Conservation (phyloP, 306 rosid genomes). For the Acacia crassicarpa region DNA sequence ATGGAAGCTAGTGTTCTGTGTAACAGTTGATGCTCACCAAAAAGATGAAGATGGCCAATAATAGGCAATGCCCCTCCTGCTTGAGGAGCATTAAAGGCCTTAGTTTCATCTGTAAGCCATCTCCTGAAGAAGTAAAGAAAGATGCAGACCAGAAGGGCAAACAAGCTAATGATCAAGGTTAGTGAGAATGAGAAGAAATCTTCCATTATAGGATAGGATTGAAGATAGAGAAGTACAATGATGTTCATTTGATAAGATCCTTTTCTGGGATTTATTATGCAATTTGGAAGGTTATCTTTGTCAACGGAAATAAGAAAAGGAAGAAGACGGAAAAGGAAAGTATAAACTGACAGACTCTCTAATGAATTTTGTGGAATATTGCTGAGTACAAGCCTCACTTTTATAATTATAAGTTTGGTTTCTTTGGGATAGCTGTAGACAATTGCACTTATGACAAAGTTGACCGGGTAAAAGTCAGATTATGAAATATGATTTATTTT, state of each 20-base stretch:
- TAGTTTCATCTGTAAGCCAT: neutral
- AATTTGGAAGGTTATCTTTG: neutral
- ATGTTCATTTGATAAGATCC: neutral
- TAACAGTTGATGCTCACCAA: slow-evolving; percentile 16
- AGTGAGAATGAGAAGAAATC: slow-evolving; percentile 1
- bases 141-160: slow-evolving; percentile 20
- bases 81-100: slow-evolving; percentile 17
- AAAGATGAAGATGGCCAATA: slow-evolving; percentile 43
- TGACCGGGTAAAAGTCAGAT: too few relatives aligned
- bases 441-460: too few relatives aligned
- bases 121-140: slow-evolving; percentile 17
- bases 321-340: too few relatives aligned
- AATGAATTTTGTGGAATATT: too few relatives aligned
- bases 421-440: too few relatives aligned
- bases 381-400: too few relatives aligned
- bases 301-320: too few relatives aligned
- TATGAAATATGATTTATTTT: too few relatives aligned
- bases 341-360: too few relatives aligned
- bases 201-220: slow-evolving; percentile 26
- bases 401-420: too few relatives aligned
- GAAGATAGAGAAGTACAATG: neutral
- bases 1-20: slow-evolving; percentile 32
- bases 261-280: neutral
- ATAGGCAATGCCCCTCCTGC: slow-evolving; percentile 43
- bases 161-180: neutral